Conservation (phyloP, 495 filamentous ascomycete species). For the Glutinoglossum americanum region DNA sequence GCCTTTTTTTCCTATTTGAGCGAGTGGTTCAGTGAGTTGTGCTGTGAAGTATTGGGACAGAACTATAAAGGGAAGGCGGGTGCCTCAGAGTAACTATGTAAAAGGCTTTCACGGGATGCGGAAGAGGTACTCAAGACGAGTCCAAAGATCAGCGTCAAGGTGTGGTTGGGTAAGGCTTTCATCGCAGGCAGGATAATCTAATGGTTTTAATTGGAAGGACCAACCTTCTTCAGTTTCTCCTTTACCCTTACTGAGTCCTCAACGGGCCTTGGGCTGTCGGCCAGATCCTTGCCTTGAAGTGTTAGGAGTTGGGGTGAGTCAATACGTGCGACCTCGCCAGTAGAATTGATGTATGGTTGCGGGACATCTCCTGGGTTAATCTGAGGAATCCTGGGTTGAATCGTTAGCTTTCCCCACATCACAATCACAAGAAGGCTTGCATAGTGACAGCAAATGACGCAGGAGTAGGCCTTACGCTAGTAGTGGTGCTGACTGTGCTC, state of each 20-base stretch:
- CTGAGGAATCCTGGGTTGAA: constrained; percentile 4
- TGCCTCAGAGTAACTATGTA: constrained; percentile 99
- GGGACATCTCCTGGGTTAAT: constrained; percentile 10
- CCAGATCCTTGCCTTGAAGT: constrained; percentile 19
- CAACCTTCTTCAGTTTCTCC: constrained; percentile 24
- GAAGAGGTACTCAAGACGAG: constrained; percentile 55
- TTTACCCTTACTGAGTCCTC: constrained; percentile 22
- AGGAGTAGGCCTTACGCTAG: neutral
- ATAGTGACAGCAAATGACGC: neutral
- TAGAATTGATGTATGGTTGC: constrained; percentile 26
- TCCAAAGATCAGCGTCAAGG: constrained; percentile 34
- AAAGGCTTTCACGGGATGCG: constrained; percentile 51
- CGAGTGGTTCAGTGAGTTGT: neutral
- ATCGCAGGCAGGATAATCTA: constrained; percentile 30
- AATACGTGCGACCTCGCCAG: constrained; percentile 23
- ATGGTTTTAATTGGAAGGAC: constrained; percentile 7
- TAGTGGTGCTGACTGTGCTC: neutral
- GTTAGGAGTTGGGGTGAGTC: constrained; percentile 26
- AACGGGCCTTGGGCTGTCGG: constrained; percentile 22
- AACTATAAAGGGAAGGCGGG: constrained; percentile 2
- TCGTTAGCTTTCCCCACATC: neutral
- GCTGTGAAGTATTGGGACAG: too few relatives aligned
- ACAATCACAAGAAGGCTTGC: neutral
- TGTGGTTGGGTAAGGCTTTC: constrained; percentile 39
- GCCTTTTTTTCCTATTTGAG: constrained; percentile 27